These are phyloP conservation scores for Phytopythium helicoides DNA, from an alignment of 352 stramenopile genomes.

Conservation along the genomic window DNA sequence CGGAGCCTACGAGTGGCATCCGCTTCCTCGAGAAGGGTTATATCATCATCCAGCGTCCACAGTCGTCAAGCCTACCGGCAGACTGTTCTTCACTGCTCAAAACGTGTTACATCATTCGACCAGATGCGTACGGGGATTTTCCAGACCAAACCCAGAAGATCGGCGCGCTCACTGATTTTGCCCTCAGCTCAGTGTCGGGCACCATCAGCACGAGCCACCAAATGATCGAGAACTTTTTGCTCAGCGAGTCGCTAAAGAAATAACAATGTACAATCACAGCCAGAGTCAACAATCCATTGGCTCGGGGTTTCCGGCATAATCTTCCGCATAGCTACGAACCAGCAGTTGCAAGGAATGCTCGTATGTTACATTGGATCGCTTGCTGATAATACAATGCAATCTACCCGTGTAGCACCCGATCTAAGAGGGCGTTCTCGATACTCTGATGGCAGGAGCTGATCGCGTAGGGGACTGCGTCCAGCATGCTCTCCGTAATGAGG, in stretches of 20 bases:
- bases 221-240: conserved; percentile 55
- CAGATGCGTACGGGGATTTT: conserved; percentile 28
- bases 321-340: background rate
- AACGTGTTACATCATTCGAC: conserved; percentile 39
- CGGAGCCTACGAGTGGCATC: conserved; percentile 26
- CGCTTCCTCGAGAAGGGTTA: conserved; percentile 40
- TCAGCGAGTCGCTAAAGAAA: conserved; percentile 29
- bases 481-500: background rate
- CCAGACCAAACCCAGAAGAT: conserved; percentile 32
- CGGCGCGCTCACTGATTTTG: conserved; percentile 44
- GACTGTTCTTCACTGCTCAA: conserved; percentile 31
- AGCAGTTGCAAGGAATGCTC: background rate
- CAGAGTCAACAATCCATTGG: too few species aligned
- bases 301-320: too few species aligned
- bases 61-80: conserved; percentile 12
- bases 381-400: background rate
- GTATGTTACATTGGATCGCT: too few species aligned
- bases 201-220: conserved; percentile 44
- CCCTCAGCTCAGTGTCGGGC: conserved; percentile 35
- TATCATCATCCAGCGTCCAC: conserved; percentile 28
- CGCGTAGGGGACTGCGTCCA: background rate
- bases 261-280: conserved; percentile 4
- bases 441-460: conserved; percentile 7
- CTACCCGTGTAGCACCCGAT: background rate
- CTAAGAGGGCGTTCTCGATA: conserved; percentile 5